These are phyloP conservation scores for Stephanocyclus meneghinianus DNA, from an alignment of 352 stramenopile genomes.

Conservation along the genomic window DNA sequence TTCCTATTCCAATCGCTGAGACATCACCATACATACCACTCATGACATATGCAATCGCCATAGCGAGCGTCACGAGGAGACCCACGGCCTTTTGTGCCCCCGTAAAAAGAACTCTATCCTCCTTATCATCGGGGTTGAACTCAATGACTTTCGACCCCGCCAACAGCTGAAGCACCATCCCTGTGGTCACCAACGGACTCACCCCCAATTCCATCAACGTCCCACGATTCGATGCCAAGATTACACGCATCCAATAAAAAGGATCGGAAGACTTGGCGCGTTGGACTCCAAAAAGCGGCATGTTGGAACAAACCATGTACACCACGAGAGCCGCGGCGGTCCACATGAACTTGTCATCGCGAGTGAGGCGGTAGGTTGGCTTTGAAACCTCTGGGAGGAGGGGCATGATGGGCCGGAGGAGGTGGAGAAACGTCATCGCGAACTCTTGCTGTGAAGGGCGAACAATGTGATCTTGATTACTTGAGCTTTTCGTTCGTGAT, in stretches of 20 bases:
- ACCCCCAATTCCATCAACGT: constrained; percentile 99
- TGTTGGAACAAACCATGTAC: constrained; percentile 99
- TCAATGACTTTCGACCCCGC: constrained; percentile 97
- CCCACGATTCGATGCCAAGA: constrained; percentile 96
- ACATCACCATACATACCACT: constrained; percentile 99
- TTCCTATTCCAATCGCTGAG: constrained; percentile 94
- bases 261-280: constrained; percentile 96
- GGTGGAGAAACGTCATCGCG: constrained; percentile 85
- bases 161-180: constrained; percentile 97
- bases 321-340: constrained; percentile 98
- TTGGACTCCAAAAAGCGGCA: constrained; percentile 98
- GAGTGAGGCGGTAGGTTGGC: constrained; percentile 88
- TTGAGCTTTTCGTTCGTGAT: background rate
- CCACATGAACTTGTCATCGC: constrained; percentile 98
- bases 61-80: constrained; percentile 96
- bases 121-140: constrained; percentile 95
- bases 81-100: constrained; percentile 98
- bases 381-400: constrained; percentile 91
- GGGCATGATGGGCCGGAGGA: constrained; percentile 92
- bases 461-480: background rate
- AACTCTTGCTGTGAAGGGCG: background rate
- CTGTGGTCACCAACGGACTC: constrained; percentile 97
- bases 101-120: constrained; percentile 96
- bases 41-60: constrained; percentile 97
- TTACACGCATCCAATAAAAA: constrained; percentile 99